These are phyloP conservation scores for Gastrodia elata DNA, from an alignment of 106 monocot genomes.

Conservation along the genomic window DNA sequence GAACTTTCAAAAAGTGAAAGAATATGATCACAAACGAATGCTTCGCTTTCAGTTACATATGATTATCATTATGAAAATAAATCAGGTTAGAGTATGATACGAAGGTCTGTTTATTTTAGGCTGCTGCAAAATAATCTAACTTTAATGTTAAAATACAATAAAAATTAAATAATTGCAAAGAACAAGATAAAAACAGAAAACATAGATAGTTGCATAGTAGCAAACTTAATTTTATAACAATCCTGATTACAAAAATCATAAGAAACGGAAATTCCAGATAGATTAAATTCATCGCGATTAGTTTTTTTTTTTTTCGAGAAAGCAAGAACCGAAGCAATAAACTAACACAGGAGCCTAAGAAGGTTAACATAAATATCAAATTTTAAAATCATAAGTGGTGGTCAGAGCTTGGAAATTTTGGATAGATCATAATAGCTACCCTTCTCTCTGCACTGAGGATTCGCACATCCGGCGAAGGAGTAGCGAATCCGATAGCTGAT, in stretches of 20 bases:
- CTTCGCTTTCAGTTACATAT: background rate
- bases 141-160: background rate
- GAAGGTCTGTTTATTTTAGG: too few relatives aligned
- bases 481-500: slow-evolving; percentile 3
- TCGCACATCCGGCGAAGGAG: slow-evolving; percentile 19
- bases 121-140: background rate
- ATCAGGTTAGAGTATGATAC: background rate
- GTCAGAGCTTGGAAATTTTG: background rate
- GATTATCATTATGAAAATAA: background rate
- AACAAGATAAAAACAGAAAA: background rate
- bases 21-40: background rate
- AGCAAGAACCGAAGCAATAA: background rate
- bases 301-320: background rate
- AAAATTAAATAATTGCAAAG: background rate
- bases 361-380: background rate
- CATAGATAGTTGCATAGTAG: background rate
- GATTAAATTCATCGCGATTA: background rate
- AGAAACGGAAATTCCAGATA: background rate
- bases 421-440: slow-evolving; percentile 13
- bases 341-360: background rate
- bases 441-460: slow-evolving; percentile 48
- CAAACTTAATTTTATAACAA: background rate
- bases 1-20: background rate
- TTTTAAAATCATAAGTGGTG: background rate
- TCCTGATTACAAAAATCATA: background rate